Conservation (phyloP, 2,329 filamentous ascomycete genomes). For the Aspergillus ibericus region DNA sequence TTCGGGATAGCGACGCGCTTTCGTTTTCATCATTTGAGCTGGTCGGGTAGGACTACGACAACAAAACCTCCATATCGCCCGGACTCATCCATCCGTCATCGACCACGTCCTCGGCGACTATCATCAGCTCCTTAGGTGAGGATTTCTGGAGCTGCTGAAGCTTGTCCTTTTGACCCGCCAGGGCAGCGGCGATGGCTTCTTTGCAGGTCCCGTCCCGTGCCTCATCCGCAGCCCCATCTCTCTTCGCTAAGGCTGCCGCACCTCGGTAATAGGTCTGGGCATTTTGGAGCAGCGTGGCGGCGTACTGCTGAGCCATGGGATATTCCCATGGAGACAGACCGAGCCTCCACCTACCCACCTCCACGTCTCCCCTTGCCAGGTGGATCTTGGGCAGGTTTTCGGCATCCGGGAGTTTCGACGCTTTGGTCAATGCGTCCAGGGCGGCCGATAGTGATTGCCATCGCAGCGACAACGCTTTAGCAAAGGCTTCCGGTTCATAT, state of each 20-base stretch:
- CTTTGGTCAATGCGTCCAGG: slow-evolving; percentile 51
- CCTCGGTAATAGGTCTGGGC: slow-evolving; percentile 60
- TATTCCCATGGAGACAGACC: slow-evolving; percentile 48
- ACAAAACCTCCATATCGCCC: slow-evolving; percentile 33
- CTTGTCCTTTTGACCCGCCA: slow-evolving; percentile 42
- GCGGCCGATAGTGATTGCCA: slow-evolving; percentile 58
- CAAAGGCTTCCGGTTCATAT: slow-evolving; percentile 30
- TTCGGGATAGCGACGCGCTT: no score
- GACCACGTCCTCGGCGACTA: slow-evolving; percentile 52
- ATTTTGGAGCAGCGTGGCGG: slow-evolving; percentile 53
- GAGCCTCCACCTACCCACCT: slow-evolving; percentile 55
- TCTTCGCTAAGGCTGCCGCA: slow-evolving; percentile 44
- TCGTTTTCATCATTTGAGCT: neutral
- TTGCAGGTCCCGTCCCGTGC: slow-evolving; percentile 49
- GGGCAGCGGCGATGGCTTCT: slow-evolving; percentile 49
- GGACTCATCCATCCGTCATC: slow-evolving; percentile 52
- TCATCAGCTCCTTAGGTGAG: slow-evolving; percentile 40
- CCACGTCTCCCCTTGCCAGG: slow-evolving; percentile 55
- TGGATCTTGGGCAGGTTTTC: slow-evolving; percentile 56
- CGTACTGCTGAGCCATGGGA: slow-evolving; percentile 45
- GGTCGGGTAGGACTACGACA: slow-evolving; percentile 26
- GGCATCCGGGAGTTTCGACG: slow-evolving; percentile 52
- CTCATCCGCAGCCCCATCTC: slow-evolving; percentile 45
- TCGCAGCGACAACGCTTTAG: slow-evolving; percentile 36
- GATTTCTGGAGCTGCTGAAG: slow-evolving; percentile 39